Evolutionary conservation across 2,329 filamentous ascomycete species (phyloP).

Genomic region (Hypoxylon sp.): DNA sequence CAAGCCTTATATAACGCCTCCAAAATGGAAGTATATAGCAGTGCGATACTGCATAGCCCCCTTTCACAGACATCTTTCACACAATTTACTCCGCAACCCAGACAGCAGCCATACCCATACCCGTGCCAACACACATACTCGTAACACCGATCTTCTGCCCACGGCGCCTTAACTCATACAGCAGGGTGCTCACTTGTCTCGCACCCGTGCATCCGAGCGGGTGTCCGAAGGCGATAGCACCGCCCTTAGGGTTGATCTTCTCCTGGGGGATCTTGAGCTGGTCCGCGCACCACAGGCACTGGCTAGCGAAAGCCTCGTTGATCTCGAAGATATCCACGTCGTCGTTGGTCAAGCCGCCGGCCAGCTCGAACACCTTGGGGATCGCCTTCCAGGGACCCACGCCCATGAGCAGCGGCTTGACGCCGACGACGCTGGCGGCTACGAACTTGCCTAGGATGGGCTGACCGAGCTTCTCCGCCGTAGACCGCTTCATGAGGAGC

Average conservation of each 20-base stretch:
- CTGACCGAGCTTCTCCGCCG: slow-evolving; percentile 89
- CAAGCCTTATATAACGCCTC: slow-evolving; percentile 5
- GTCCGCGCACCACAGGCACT: slow-evolving; percentile 94
- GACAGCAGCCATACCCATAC: slow-evolving; percentile 97
- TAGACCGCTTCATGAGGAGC: slow-evolving; percentile 93
- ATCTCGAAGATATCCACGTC: slow-evolving; percentile 99
- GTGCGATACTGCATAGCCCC: neutral
- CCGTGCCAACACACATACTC: slow-evolving; percentile 96
- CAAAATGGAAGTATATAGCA: slow-evolving; percentile 1
- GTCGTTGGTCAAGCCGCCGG: slow-evolving; percentile 81
- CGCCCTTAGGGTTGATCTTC: slow-evolving; percentile 98
- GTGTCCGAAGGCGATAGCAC: slow-evolving; percentile 95
- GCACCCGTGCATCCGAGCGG: slow-evolving; percentile 95
- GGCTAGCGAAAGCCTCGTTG: slow-evolving; percentile 97
- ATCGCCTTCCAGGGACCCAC: slow-evolving; percentile 97
- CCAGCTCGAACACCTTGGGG: slow-evolving; percentile 89
- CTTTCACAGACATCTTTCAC: neutral
- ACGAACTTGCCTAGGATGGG: slow-evolving; percentile 94
- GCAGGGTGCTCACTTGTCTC: slow-evolving; percentile 90
- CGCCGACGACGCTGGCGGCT: slow-evolving; percentile 85
- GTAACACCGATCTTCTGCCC: slow-evolving; percentile 90
- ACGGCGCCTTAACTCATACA: slow-evolving; percentile 90
- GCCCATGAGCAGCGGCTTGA: slow-evolving; percentile 95
- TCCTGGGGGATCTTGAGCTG: slow-evolving; percentile 85
- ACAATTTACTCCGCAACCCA: slow-evolving; percentile 88